These are phyloP conservation scores for Hondaea fermentalgiana DNA, from an alignment of 108 stramenopile genomes.

Conservation along the genomic window DNA sequence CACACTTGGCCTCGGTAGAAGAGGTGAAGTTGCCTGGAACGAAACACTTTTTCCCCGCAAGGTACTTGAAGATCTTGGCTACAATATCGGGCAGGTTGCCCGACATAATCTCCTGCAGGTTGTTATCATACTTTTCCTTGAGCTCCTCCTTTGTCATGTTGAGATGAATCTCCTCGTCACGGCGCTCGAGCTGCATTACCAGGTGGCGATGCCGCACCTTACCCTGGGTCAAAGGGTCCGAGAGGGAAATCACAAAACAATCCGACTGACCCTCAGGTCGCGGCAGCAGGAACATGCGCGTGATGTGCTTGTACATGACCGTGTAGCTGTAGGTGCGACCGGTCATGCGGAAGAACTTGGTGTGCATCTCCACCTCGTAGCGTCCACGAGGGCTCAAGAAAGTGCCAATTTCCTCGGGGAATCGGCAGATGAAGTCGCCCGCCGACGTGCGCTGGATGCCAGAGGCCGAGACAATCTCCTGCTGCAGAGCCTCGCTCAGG, in stretches of 20 bases:
- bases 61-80: slow-evolving; percentile 92
- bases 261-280: slow-evolving; percentile 69
- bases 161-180: slow-evolving; percentile 67
- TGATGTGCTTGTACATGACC: slow-evolving; percentile 90
- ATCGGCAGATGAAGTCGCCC: slow-evolving; percentile 77
- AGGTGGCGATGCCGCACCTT: slow-evolving; percentile 93
- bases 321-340: slow-evolving; percentile 97
- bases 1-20: slow-evolving; percentile 12
- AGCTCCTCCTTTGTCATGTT: slow-evolving; percentile 82
- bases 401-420: slow-evolving; percentile 77
- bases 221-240: slow-evolving; percentile 93
- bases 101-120: slow-evolving; percentile 40
- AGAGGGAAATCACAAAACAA: slow-evolving; percentile 86
- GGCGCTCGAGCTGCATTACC: slow-evolving; percentile 79
- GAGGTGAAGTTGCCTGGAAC: slow-evolving; percentile 12
- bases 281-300: slow-evolving; percentile 80
- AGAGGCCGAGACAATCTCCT: slow-evolving; percentile 62
- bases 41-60: slow-evolving; percentile 92
- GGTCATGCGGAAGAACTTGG: slow-evolving; percentile 67
- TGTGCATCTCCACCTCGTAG: slow-evolving; percentile 87
- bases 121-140: slow-evolving; percentile 68
- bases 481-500: slow-evolving; percentile 19
- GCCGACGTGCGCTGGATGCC: slow-evolving; percentile 60
- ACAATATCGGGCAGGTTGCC: slow-evolving; percentile 85
- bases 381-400: slow-evolving; percentile 94